Evolutionary conservation across 805 yeast species (phyloP).

Genomic region (Barnettozyma sucrosica): DNA sequence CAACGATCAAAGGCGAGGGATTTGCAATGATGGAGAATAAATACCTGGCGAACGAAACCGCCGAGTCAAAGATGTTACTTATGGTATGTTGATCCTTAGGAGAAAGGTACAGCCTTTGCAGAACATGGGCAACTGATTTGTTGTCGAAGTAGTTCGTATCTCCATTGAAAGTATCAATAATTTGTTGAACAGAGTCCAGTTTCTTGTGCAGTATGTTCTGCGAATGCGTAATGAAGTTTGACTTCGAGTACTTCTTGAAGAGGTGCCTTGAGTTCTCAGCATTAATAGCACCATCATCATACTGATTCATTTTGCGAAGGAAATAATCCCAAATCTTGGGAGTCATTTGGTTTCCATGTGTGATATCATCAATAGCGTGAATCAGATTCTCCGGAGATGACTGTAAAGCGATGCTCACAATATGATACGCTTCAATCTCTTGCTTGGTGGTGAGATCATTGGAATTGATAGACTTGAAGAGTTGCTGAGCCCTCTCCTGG

Average conservation of each 20-base stretch:
- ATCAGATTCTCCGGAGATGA: slow-evolving; percentile 2
- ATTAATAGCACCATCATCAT: slow-evolving; percentile 1
- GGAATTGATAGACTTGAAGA: slow-evolving; percentile 1
- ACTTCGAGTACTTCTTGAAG: not conserved
- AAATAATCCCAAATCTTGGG: slow-evolving; percentile 7
- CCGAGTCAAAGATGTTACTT: slow-evolving; percentile 7
- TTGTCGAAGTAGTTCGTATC: slow-evolving; percentile 12
- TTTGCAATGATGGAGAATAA: slow-evolving; percentile 15
- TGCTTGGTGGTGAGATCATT: not conserved
- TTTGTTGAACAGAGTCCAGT: not conserved
- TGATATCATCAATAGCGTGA: slow-evolving; percentile 2
- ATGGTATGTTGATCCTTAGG: not conserved
- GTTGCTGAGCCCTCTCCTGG: not conserved
- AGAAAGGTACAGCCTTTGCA: slow-evolving; percentile 12
- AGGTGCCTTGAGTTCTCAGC: slow-evolving; percentile 1
- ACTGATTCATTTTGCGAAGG: not conserved
- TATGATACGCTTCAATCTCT: slow-evolving; percentile 1
- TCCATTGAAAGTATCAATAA: not conserved
- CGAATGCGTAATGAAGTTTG: slow-evolving; percentile 4
- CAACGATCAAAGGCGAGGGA: slow-evolving; percentile 17
- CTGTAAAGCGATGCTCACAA: not conserved
- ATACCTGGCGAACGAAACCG: slow-evolving; percentile 20
- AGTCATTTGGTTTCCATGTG: not conserved
- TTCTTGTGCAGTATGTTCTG: slow-evolving; percentile 1
- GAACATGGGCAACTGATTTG: slow-evolving; percentile 12